These are phyloP conservation scores for Cladophialophora carrionii DNA, from an alignment of 2,329 filamentous ascomycete species.

Conservation along the genomic window DNA sequence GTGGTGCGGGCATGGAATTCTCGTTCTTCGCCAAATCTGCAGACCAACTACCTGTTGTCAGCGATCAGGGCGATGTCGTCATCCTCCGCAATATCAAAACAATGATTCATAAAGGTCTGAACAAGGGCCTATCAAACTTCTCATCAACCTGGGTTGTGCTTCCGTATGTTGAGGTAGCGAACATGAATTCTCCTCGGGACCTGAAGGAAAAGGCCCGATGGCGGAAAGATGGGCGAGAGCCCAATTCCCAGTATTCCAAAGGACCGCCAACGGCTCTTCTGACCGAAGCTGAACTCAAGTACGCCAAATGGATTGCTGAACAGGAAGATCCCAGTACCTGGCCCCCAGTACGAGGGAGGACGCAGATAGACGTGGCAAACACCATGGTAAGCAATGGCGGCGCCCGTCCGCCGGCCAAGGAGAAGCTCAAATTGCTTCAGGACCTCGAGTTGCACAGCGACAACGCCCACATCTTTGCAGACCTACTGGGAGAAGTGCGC, in stretches of 20 bases:
- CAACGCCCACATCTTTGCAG: conserved; percentile 57
- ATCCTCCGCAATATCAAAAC: conserved; percentile 62
- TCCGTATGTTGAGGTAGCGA: conserved; percentile 23
- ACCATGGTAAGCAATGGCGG: conserved; percentile 29
- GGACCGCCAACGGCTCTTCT: conserved; percentile 12
- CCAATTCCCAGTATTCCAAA: not conserved
- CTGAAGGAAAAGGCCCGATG: conserved; percentile 21
- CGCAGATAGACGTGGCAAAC: conserved; percentile 21
- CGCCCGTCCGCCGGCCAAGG: conserved; percentile 7
- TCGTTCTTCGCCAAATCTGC: conserved; percentile 63
- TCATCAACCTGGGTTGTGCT: conserved; percentile 28
- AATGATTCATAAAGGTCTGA: conserved; percentile 18
- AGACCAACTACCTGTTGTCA: conserved; percentile 50
- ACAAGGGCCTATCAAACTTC: conserved; percentile 22
- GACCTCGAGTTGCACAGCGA: conserved; percentile 55
- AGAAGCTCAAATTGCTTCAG: conserved; percentile 67
- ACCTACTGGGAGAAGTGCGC: conserved; percentile 74
- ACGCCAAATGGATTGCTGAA: conserved; percentile 33
- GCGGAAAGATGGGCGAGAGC: not conserved
- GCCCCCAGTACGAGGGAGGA: conserved; percentile 17
- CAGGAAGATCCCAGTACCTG: conserved; percentile 29
- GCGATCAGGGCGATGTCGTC: conserved; percentile 64
- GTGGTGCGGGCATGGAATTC: conserved; percentile 52
- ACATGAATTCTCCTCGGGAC: conserved; percentile 19
- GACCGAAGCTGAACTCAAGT: conserved; percentile 28